Evolutionary conservation across 306 rosid species (phyloP).

Genomic region (Abrus pulchellus): DNA sequence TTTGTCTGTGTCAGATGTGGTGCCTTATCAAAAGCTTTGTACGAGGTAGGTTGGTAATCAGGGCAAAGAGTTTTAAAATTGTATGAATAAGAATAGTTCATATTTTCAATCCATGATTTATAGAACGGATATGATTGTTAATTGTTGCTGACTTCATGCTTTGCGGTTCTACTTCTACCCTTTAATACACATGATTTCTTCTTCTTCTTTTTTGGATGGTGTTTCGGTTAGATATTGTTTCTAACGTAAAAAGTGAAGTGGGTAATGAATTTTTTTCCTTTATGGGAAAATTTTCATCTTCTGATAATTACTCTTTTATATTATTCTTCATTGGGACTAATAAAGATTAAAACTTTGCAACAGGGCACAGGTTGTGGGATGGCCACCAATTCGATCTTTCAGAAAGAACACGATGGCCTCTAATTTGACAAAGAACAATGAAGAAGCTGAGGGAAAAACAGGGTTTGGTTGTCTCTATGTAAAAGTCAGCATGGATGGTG

Average conservation of each 20-base stretch:
- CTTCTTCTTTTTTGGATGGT: background rate
- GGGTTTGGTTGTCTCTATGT: slow-evolving; percentile 79
- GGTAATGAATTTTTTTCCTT: slow-evolving; percentile 7
- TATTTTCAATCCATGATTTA: background rate
- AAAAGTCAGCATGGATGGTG: slow-evolving; percentile 98
- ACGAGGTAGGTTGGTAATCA: background rate
- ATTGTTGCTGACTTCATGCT: slow-evolving; percentile 9
- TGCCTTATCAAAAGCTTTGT: background rate
- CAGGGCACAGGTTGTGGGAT: slow-evolving; percentile 98
- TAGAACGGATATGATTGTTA: background rate
- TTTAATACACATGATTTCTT: background rate
- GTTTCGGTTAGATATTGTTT: slow-evolving; percentile 29
- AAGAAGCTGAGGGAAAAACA: slow-evolving; percentile 69
- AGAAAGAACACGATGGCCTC: slow-evolving; percentile 88
- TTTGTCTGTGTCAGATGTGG: background rate
- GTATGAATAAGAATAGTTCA: background rate
- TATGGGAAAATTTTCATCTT: background rate
- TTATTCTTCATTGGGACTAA: background rate
- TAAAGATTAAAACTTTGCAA: slow-evolving; percentile 47
- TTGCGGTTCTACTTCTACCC: background rate
- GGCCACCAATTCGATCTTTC: slow-evolving; percentile 98
- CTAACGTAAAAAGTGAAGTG: slow-evolving; percentile 6
- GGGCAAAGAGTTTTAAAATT: background rate
- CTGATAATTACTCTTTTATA: background rate
- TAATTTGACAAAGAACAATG: slow-evolving; percentile 67